Evolutionary conservation across 768 basidiomycete species (phyloP).

Genomic region (Naganishia antarctica): DNA sequence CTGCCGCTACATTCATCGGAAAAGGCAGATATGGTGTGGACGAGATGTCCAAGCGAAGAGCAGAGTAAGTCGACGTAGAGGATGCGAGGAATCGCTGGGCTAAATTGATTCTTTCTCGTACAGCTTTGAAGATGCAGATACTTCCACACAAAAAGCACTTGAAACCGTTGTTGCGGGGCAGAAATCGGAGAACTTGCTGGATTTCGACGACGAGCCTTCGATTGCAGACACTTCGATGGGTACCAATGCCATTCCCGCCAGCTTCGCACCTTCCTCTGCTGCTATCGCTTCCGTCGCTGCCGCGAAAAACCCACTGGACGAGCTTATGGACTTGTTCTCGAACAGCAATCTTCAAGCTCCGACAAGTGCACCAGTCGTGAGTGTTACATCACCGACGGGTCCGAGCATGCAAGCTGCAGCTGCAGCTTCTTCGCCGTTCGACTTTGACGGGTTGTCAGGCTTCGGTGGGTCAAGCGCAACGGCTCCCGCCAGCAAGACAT

Average conservation of each 20-base stretch:
- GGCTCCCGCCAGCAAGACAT: background rate
- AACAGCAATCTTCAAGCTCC: slow-evolving; percentile 29
- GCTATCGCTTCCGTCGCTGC: slow-evolving; percentile 55
- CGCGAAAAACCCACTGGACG: slow-evolving; percentile 83
- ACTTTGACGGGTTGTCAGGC: slow-evolving; percentile 9
- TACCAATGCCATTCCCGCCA: slow-evolving; percentile 50
- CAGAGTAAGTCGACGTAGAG: slow-evolving; percentile 38
- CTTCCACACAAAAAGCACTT: slow-evolving; percentile 74
- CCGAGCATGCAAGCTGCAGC: slow-evolving; percentile 8
- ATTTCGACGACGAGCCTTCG: slow-evolving; percentile 69
- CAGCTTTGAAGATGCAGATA: slow-evolving; percentile 46
- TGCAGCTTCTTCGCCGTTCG: slow-evolving; percentile 3
- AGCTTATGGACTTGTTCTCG: slow-evolving; percentile 88
- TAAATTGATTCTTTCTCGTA: background rate
- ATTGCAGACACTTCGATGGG: slow-evolving; percentile 56
- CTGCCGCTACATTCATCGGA: slow-evolving; percentile 90
- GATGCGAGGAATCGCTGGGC: background rate
- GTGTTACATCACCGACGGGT: slow-evolving; percentile 11
- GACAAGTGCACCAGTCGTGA: background rate
- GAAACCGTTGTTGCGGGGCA: slow-evolving; percentile 86
- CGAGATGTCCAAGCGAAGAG: slow-evolving; percentile 43
- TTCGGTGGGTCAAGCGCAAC: slow-evolving; percentile 1
- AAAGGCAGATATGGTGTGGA: slow-evolving; percentile 67
- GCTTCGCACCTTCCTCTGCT: slow-evolving; percentile 32
- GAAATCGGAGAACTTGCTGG: slow-evolving; percentile 88